Conservation (phyloP, 2,329 filamentous ascomycete species). For the Fusarium papillatum region DNA sequence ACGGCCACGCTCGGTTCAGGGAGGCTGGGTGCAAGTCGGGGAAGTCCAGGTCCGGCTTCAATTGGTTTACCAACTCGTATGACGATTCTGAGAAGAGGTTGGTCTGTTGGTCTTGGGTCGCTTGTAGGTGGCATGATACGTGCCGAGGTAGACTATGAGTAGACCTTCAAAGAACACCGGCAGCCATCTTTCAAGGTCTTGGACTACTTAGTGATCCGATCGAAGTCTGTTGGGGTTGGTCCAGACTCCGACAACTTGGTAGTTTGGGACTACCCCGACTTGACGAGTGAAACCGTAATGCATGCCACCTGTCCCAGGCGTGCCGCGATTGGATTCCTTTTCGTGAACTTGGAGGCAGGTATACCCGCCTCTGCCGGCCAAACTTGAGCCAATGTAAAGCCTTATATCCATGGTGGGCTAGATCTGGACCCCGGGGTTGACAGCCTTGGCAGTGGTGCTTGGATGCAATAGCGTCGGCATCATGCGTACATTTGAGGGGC, state of each 20-base stretch:
- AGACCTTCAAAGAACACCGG: neutral
- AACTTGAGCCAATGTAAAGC: neutral
- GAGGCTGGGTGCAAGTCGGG: neutral
- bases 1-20: neutral
- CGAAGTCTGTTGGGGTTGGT: slow-evolving; percentile 52
- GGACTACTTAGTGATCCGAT: slow-evolving; percentile 57
- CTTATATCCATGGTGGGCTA: neutral
- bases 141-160: neutral
- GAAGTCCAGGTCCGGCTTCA: neutral
- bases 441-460: neutral
- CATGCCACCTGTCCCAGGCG: neutral
- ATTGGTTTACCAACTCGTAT: neutral
- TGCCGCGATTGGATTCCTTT: neutral
- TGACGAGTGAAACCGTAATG: neutral
- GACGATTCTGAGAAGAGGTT: neutral
- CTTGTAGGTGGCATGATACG: neutral
- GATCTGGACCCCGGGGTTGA: neutral
- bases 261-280: neutral
- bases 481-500: neutral
- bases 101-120: neutral
- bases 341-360: neutral
- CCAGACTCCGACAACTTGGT: neutral
- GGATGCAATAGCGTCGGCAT: neutral
- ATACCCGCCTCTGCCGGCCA: neutral
- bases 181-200: neutral